Percentiles rank a stretch among this genome's conserved stretches.
Evolutionary conservation across 352 stramenopile genomes (phyloP).

Genomic region (Phytophthora vignae): DNA sequence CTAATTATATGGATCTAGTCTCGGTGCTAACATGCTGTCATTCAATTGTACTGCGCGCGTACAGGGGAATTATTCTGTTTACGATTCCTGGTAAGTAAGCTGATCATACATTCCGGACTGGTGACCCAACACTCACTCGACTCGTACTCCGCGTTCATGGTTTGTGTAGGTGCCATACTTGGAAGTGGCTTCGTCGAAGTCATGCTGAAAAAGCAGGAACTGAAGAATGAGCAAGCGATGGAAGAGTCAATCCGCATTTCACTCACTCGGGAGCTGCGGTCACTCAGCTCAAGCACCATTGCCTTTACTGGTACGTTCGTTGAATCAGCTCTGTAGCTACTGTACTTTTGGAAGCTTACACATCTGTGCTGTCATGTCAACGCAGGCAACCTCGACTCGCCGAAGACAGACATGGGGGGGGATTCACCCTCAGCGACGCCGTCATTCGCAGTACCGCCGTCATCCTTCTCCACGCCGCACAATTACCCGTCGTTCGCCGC

Average conservation of each 20-base stretch:
- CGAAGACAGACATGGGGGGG: slow-evolving; percentile 29
- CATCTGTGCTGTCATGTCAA: neutral
- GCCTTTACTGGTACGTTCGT: slow-evolving; percentile 31
- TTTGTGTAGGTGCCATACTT: slow-evolving; percentile 67
- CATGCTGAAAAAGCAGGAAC: slow-evolving; percentile 82
- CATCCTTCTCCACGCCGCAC: slow-evolving; percentile 29
- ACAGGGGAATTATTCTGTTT: slow-evolving; percentile 84
- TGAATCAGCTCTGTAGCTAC: neutral
- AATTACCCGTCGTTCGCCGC: slow-evolving; percentile 29
- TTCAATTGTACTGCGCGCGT: neutral
- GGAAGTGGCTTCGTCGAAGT: slow-evolving; percentile 84
- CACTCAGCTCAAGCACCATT: slow-evolving; percentile 57
- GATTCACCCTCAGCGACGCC: slow-evolving; percentile 32
- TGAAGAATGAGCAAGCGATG: slow-evolving; percentile 56
- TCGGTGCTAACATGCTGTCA: neutral
- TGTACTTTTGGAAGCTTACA: neutral
- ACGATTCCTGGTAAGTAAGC: slow-evolving; percentile 67
- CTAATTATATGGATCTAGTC: neutral
- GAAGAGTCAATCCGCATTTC: slow-evolving; percentile 63
- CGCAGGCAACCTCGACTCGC: slow-evolving; percentile 40
- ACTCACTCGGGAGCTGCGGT: slow-evolving; percentile 55
- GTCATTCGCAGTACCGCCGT: slow-evolving; percentile 31
- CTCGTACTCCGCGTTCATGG: slow-evolving; percentile 44
- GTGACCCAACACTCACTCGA: neutral
- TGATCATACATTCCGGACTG: neutral